These are phyloP conservation scores for Lodderomyces oxycetoniae DNA, from an alignment of 1,139 yeast species.

Conservation along the genomic window DNA sequence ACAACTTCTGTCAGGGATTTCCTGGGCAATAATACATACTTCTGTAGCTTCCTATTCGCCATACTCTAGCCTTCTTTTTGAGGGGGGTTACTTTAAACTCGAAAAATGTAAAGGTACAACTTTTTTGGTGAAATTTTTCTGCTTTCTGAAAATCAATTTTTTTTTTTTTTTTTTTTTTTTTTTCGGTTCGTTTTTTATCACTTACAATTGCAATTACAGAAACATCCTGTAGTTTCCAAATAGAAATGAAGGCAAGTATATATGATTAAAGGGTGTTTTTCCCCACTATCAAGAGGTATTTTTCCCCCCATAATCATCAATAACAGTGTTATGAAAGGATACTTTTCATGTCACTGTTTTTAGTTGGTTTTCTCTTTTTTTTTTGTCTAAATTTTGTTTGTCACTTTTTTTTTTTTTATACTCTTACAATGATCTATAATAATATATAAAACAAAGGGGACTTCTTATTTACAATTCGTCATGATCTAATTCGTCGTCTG, in stretches of 20 bases:
- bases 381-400: background rate
- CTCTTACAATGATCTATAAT: background rate
- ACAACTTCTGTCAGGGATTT: background rate
- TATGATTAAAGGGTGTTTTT: no score
- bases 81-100: no score
- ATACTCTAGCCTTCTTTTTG: slow-evolving; percentile 13
- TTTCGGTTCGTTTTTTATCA: background rate
- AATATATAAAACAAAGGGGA: background rate
- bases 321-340: no score
- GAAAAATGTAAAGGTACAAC: no score
- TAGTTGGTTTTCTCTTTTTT: background rate
- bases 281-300: no score
- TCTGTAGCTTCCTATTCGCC: slow-evolving; percentile 46
- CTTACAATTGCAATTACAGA: no score
- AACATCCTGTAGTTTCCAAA: no score
- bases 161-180: slow-evolving; percentile 1
- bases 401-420: no score
- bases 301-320: no score
- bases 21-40: slow-evolving; percentile 34
- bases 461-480: slow-evolving; percentile 39
- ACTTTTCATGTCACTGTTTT: no score
- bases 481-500: slow-evolving; percentile 62
- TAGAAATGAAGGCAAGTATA: no score
- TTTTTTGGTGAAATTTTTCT: slow-evolving; percentile 3
- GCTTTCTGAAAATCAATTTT: slow-evolving; percentile 1